These are phyloP conservation scores for Pichia manshurica DNA, from an alignment of 805 yeast genomes.

Conservation along the genomic window DNA sequence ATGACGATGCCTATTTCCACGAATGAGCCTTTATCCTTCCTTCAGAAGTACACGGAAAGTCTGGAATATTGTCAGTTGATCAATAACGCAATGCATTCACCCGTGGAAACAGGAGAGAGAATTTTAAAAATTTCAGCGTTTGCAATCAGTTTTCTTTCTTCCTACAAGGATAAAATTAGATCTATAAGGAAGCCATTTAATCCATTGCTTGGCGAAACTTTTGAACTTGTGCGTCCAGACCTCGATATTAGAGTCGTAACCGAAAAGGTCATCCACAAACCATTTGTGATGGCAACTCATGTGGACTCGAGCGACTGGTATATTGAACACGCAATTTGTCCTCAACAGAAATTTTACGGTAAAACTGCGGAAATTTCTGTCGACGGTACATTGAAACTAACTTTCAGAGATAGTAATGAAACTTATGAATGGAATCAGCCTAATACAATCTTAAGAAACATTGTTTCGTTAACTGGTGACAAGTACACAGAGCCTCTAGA, in stretches of 20 bases:
- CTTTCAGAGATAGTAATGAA: constrained; percentile 53
- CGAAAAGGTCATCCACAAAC: constrained; percentile 87
- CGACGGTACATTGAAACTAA: constrained; percentile 60
- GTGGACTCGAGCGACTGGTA: constrained; percentile 72
- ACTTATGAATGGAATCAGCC: constrained; percentile 81
- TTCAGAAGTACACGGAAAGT: constrained; percentile 75
- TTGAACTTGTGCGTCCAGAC: constrained; percentile 82
- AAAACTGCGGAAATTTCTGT: constrained; percentile 80
- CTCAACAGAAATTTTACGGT: constrained; percentile 92
- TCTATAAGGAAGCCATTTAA: constrained; percentile 87
- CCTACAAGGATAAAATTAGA: constrained; percentile 68
- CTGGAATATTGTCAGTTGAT: constrained; percentile 71
- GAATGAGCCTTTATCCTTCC: constrained; percentile 83
- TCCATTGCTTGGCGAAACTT: constrained; percentile 91
- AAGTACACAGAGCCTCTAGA: constrained; percentile 85
- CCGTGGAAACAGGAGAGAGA: constrained; percentile 49
- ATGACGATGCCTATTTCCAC: constrained; percentile 91
- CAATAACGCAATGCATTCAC: constrained; percentile 50
- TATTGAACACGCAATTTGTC: constrained; percentile 56
- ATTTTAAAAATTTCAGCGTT: constrained; percentile 70
- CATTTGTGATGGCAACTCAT: constrained; percentile 68
- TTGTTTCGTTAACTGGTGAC: constrained; percentile 77
- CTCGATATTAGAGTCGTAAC: constrained; percentile 65
- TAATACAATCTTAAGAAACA: constrained; percentile 71
- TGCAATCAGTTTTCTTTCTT: constrained; percentile 69